phyloP scores from a whole-genome alignment of 1,284 basidiomycete species.

The Bondarzewia mesenterica region DNA sequence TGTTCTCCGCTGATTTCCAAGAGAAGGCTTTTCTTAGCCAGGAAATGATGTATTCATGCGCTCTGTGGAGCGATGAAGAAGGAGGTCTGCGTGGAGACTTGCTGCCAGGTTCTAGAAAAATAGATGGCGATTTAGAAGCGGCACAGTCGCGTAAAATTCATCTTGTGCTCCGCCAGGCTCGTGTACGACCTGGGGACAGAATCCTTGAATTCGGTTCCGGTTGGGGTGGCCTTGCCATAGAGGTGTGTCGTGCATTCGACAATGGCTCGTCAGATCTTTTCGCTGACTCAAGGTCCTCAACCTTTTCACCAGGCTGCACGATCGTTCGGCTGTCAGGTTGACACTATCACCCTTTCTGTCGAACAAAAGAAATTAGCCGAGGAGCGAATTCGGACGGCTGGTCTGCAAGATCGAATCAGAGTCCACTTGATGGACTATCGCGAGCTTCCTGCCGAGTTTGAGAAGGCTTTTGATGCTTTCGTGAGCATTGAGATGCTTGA shows the following conservation, averaged over 20 bases:
- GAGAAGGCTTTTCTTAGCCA: slow-evolving; percentile 68
- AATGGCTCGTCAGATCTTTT: background rate
- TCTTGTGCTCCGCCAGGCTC: slow-evolving; percentile 70
- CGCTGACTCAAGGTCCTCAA: background rate
- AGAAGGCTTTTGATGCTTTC: slow-evolving; percentile 80
- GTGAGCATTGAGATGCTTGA: slow-evolving; percentile 91
- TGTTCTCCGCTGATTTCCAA: background rate
- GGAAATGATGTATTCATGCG: slow-evolving; percentile 94
- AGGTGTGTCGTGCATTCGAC: slow-evolving; percentile 38
- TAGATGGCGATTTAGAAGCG: slow-evolving; percentile 64
- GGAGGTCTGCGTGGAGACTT: slow-evolving; percentile 62
- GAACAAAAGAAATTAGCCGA: slow-evolving; percentile 86
- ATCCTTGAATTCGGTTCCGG: slow-evolving; percentile 90
- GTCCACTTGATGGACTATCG: slow-evolving; percentile 87
- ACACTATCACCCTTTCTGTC: slow-evolving; percentile 79
- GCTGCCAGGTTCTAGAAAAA: slow-evolving; percentile 22
- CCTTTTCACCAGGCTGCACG: slow-evolving; percentile 46
- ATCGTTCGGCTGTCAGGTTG: slow-evolving; percentile 72
- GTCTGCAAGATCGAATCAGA: slow-evolving; percentile 61
- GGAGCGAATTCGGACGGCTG: slow-evolving; percentile 68
- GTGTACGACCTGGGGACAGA: slow-evolving; percentile 69
- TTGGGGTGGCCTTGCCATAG: slow-evolving; percentile 87
- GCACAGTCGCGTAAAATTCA: slow-evolving; percentile 79
- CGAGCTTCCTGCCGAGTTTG: slow-evolving; percentile 68
- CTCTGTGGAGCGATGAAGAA: slow-evolving; percentile 69